Evolutionary conservation across 257 asterid genomes (phyloP).

Genomic region (Solanum phureja): DNA sequence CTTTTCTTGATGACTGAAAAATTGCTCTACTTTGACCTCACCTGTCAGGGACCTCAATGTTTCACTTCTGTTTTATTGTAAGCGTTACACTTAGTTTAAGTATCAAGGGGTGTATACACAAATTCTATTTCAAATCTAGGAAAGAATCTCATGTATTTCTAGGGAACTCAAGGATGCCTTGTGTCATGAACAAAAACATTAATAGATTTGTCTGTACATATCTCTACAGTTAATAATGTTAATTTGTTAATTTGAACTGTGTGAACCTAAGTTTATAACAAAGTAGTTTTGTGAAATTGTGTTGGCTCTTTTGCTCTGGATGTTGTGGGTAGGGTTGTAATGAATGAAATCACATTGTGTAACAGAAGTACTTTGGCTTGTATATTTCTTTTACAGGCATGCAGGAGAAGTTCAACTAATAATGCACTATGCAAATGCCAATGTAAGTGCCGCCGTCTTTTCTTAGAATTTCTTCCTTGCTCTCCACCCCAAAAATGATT

Average conservation of each 20-base stretch:
- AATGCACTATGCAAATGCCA: constrained; percentile 68
- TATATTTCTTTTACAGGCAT: constrained; percentile 31
- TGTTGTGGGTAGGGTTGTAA: not conserved
- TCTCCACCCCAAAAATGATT: not conserved
- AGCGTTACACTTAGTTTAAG: not conserved
- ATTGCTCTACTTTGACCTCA: not conserved
- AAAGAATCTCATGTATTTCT: not conserved
- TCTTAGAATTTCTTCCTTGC: not conserved
- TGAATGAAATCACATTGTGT: not conserved
- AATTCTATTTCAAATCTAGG: not conserved
- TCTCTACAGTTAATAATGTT: not conserved
- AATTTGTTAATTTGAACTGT: not conserved
- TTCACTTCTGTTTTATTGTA: not conserved
- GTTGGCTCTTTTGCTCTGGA: not conserved
- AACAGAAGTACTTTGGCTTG: not conserved
- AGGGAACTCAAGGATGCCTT: not conserved
- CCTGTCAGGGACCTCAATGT: not conserved
- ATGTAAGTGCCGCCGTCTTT: constrained; percentile 22
- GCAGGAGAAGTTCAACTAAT: constrained; percentile 87
- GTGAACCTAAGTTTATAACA: not conserved
- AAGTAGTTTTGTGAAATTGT: not conserved
- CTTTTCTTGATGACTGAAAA: not conserved
- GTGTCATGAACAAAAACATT: not conserved
- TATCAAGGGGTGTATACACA: not conserved
- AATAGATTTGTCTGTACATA: not conserved